Evolutionary conservation across 2,329 filamentous ascomycete species (phyloP), one percentile per base, ranked within the genome.

Genomic region (Fusarium albidum): DNA sequence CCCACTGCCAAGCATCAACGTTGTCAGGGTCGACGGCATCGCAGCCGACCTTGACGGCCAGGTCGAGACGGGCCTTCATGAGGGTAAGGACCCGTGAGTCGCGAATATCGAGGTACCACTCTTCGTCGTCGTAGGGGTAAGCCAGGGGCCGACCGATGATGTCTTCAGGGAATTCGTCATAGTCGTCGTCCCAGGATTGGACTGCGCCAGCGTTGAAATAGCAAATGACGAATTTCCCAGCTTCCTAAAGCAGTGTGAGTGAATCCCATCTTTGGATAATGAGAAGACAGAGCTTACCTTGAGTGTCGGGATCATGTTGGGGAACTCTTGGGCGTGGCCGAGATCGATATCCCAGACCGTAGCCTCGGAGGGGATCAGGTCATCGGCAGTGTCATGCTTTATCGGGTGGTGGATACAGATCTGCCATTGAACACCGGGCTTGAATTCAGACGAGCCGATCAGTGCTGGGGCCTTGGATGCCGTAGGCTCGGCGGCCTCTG

Each of bases 1-100:
- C 59, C 34, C 63, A 47, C 10, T 54, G 64, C 64, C 67, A 72
- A 31, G 67, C 69, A 18, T 73, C 70, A 34, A 72, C 68, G 49
- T 73, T 73, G 54, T 73, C 71, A 3, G 69, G 70, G 49, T 73
- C 71, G 14, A 73, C 65, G 13, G 63, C 71, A 38, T 72, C 71
- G 41, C 71, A 73, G 15, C 71, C 71, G 10, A 64, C 41, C 21
- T 54, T 33, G n/a, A 60, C 65, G 10, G 71, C 70, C 12, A 48
- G 43, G 12, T 66, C 63, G 14, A 73, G 55, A 1, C 70, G 69
- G 33, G 52, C 52, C 57, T 71, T 71, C 67, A 72, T 70, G 28
- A 69, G 55, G 11, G 63, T 48, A n/a, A 72, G 44, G 11, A 73
- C 69, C 17, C 43, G 44, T 3, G 40, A 18, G 26, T 63, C 46